Percentiles rank a stretch among this genome's conserved stretches.
These are phyloP conservation scores for Papilionanthe hybrid DNA, from an alignment of 116 monocot genomes.

Conservation along the genomic window DNA sequence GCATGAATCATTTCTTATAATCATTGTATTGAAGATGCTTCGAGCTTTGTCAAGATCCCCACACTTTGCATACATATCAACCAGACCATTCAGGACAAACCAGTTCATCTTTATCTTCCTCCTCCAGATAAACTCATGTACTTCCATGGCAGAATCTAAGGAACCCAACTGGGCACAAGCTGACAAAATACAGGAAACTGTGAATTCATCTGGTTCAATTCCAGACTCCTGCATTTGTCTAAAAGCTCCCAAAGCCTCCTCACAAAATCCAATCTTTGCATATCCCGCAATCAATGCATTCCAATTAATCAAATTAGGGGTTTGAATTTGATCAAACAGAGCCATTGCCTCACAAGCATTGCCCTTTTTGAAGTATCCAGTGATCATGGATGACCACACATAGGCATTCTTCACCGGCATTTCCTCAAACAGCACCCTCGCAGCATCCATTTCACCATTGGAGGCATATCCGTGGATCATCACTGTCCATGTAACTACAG, in stretches of 20 bases:
- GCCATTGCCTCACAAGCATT: conserved; percentile 28
- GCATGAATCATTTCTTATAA: conserved; percentile 25
- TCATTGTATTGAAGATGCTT: conserved; percentile 38
- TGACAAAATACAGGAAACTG: conserved; percentile 35
- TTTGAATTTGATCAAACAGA: conserved; percentile 44
- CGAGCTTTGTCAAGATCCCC: conserved; percentile 47
- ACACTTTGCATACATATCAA: conserved; percentile 75
- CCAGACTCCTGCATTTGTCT: conserved; percentile 32
- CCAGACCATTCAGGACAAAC: conserved; percentile 51
- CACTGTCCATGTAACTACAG: conserved; percentile 53
- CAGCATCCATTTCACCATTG: conserved; percentile 40
- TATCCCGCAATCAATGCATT: conserved; percentile 57
- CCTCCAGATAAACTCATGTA: conserved; percentile 31
- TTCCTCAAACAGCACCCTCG: conserved; percentile 40
- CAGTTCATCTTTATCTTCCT: conserved; percentile 30
- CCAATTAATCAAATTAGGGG: conserved; percentile 57
- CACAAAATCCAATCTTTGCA: conserved; percentile 37
- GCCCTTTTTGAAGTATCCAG: conserved; percentile 57
- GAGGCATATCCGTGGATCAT: conserved; percentile 42
- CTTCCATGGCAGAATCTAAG: conserved; percentile 22
- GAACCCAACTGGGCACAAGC: conserved; percentile 54
- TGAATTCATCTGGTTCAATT: conserved; percentile 44
- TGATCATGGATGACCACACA: conserved; percentile 58
- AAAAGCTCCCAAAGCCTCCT: conserved; percentile 47
- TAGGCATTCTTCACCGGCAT: conserved; percentile 47